Percentiles rank a stretch among this genome's conserved stretches.
Evolutionary conservation across 345 rosid species (phyloP).

Genomic region (Eucalyptus pauciflora): DNA sequence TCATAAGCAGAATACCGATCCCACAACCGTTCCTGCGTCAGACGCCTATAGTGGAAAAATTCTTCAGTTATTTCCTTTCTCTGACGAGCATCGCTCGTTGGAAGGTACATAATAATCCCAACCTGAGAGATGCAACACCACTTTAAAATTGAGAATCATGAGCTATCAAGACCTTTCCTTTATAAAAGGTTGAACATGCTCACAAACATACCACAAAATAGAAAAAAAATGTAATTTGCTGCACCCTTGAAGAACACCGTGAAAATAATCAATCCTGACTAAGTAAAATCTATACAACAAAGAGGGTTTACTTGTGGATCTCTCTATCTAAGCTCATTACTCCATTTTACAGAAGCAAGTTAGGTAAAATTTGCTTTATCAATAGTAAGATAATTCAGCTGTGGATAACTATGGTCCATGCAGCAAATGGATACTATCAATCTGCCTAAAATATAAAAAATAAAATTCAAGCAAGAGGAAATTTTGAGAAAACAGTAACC

Average conservation of each 20-base stretch:
- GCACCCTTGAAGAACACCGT: background rate
- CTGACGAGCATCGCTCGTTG: constrained; percentile 83
- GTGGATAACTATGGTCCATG: background rate
- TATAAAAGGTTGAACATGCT: background rate
- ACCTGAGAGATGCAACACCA: constrained; percentile 33
- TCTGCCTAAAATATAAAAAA: background rate
- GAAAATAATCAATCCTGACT: background rate
- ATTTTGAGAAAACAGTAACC: background rate
- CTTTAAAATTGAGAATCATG: background rate
- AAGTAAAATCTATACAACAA: background rate
- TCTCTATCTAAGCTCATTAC: background rate
- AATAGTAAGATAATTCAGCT: background rate
- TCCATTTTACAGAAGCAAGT: background rate
- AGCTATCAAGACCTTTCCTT: background rate
- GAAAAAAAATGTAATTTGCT: background rate
- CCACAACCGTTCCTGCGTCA: constrained; percentile 65
- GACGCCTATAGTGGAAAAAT: constrained; percentile 75
- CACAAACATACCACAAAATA: background rate
- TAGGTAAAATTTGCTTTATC: background rate
- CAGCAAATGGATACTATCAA: background rate
- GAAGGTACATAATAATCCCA: constrained; percentile 98
- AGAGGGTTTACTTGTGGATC: background rate
- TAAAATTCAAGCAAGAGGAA: background rate
- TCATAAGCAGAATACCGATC: constrained; percentile 77
- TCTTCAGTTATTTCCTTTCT: constrained; percentile 94